These are phyloP conservation scores for Tricholoma bakamatsutake DNA, from an alignment of 768 basidiomycete species.

Conservation along the genomic window DNA sequence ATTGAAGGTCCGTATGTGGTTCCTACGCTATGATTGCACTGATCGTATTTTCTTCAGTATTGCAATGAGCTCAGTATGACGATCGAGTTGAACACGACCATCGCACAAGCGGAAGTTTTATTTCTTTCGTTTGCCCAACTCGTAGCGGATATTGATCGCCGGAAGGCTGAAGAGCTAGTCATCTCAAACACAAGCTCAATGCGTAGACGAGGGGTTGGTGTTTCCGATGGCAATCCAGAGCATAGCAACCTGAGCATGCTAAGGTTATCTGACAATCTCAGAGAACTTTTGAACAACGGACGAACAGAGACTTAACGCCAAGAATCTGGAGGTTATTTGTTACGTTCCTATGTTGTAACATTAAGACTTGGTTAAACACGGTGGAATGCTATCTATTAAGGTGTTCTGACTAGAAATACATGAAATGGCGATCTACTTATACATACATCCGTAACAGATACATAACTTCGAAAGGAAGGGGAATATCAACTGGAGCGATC, in stretches of 20 bases:
- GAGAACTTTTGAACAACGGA: slow-evolving; percentile 49
- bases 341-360: neutral
- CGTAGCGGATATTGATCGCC: slow-evolving; percentile 84
- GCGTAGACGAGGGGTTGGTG: slow-evolving; percentile 14
- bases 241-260: slow-evolving; percentile 34
- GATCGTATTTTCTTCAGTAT: slow-evolving; percentile 41
- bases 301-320: slow-evolving; percentile 14
- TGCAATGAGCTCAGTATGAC: slow-evolving; percentile 95
- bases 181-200: slow-evolving; percentile 28
- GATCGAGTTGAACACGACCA: slow-evolving; percentile 92
- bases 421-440: neutral
- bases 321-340: neutral
- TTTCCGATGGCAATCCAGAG: neutral
- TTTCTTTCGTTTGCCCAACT: slow-evolving; percentile 88
- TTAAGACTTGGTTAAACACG: neutral
- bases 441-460: neutral
- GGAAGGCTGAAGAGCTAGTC: slow-evolving; percentile 54
- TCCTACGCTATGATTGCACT: slow-evolving; percentile 2
- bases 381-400: neutral
- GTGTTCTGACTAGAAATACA: neutral
- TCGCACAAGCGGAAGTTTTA: slow-evolving; percentile 95
- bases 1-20: slow-evolving; percentile 43
- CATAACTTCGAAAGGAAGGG: neutral
- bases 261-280: slow-evolving; percentile 55
- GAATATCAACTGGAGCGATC: slow-evolving; percentile 8